phyloP scores from a whole-genome alignment of 495 filamentous ascomycete species.

The Penicillium canescens region DNA sequence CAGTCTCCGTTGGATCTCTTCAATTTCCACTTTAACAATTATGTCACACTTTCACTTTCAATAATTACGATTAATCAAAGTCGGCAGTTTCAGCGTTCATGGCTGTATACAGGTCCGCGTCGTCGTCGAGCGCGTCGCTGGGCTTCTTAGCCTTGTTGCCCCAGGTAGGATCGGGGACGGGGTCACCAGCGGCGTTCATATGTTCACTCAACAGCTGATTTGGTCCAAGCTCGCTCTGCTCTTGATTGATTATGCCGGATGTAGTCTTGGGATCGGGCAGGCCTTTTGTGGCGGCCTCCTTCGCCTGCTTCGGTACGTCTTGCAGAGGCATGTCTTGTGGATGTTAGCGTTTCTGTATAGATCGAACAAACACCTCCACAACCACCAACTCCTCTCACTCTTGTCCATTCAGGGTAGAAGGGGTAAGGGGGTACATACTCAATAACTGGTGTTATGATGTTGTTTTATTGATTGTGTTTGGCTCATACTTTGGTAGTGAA shows the following conservation, averaged over 20 bases:
- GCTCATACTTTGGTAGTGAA: neutral
- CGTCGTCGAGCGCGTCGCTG: slow-evolving; percentile 16
- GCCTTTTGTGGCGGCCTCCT: neutral
- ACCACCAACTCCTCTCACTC: too few relatives aligned
- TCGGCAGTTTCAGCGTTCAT: slow-evolving; percentile 32
- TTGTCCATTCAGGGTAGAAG: too few relatives aligned
- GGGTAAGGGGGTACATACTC: neutral
- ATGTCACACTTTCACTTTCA: neutral
- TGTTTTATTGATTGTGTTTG: neutral
- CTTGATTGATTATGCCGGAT: neutral
- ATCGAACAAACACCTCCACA: too few relatives aligned
- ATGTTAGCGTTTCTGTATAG: neutral
- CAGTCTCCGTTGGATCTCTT: neutral
- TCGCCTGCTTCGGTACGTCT: neutral
- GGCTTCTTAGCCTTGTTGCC: slow-evolving; percentile 17
- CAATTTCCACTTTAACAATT: too few relatives aligned
- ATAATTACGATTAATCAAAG: slow-evolving; percentile 30
- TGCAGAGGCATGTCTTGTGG: neutral
- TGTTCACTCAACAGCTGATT: slow-evolving; percentile 25
- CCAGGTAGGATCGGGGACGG: slow-evolving; percentile 34
- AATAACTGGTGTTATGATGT: neutral
- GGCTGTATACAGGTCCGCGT: slow-evolving; percentile 29
- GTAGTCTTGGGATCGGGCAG: neutral
- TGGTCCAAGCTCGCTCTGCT: slow-evolving; percentile 22
- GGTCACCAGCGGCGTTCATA: slow-evolving; percentile 36